Percentiles rank a stretch among this genome's conserved stretches.
Evolutionary conservation across 305 asterid genomes (phyloP).

Genomic region (Rubia peregrina): DNA sequence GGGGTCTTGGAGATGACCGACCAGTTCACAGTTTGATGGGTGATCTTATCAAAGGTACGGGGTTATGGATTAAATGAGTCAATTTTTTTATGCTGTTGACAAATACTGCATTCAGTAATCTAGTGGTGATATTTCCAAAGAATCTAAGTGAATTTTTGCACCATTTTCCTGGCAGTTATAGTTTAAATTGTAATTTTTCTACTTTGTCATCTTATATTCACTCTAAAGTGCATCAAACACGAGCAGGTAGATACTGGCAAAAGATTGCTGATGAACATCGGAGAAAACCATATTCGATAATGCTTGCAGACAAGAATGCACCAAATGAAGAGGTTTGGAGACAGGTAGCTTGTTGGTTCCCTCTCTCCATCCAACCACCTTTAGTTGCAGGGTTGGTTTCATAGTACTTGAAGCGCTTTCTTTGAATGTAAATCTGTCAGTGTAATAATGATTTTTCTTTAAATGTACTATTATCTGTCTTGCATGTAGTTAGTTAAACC

Average conservation of each 20-base stretch:
- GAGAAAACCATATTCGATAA: constrained; percentile 74
- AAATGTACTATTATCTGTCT: not conserved
- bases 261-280: constrained; percentile 74
- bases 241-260: constrained; percentile 74
- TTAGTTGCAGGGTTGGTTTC: not conserved
- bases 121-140: not conserved
- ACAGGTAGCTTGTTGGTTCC: constrained; percentile 43
- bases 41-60: constrained; percentile 86
- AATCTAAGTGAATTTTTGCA: not conserved
- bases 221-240: constrained; percentile 19
- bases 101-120: not conserved
- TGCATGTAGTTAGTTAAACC: not conserved
- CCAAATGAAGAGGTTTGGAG: constrained; percentile 96
- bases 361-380: constrained; percentile 6
- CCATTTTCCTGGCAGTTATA: not conserved
- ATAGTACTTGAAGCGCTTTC: not conserved
- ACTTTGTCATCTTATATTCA: not conserved
- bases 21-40: constrained; percentile 93
- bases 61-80: not conserved
- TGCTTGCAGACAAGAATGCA: constrained; percentile 99
- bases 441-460: not conserved
- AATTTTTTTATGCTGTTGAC: not conserved
- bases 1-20: constrained; percentile 84
- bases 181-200: not conserved
- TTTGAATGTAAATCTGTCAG: not conserved